Base-by-base conservation (phyloP, 1,284 basidiomycete species). In the Stygiomarasmius scandens region DNA sequence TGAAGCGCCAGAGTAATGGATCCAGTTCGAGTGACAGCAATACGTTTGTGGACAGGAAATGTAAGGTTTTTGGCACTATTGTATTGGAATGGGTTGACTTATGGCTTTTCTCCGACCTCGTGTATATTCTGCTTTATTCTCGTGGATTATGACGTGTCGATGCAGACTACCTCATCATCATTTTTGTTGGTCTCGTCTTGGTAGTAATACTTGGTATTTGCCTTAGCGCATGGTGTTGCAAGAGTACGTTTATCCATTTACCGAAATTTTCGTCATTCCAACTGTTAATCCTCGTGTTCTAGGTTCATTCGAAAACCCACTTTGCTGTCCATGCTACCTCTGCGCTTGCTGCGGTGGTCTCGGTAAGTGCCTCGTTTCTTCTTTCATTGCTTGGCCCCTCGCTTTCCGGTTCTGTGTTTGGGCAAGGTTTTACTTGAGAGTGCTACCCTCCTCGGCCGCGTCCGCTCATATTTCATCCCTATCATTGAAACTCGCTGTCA, bases 271-370 rank as follows among this genome's bases (percentile, higher is more conserved):
- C 22, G 23, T n/a, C 12, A 54, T 16, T 52, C 14, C 25, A 11
- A 14, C 12, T 25, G 44, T 25, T 56, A 38, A 11, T 2, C 34
- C 54, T 45, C 54, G 54, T 57, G 56, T 12, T 45, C 12, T 52
- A 82, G 82, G 80, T n/a, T 66, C 78, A 0, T 85, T 86, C 61
- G 63, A 81, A 58, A 86, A 86, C 55, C 84, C 84, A 0, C 69
- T 80, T 0, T 86, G 84, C 61, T 86, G 83, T 61, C 84, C 84
- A 1, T 86, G 84, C 63, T 86, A 86, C 66, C 73, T 85, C 4
- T 86, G 85, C 59, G 84, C 84, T 2, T 86, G 83, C 68, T 86
- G 84, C 58, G 84, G 84, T 58, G 84, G 85, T 41, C 74, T 86
- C 20, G 81, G 84, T 85, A 63, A 62, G 80, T 73, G n/a, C 27